A percentile compares a stretch with the other conserved stretches of the same genome.
These are phyloP conservation scores for Aureobasidium sp. DNA, from an alignment of 2,329 filamentous ascomycete genomes.

Conservation along the genomic window DNA sequence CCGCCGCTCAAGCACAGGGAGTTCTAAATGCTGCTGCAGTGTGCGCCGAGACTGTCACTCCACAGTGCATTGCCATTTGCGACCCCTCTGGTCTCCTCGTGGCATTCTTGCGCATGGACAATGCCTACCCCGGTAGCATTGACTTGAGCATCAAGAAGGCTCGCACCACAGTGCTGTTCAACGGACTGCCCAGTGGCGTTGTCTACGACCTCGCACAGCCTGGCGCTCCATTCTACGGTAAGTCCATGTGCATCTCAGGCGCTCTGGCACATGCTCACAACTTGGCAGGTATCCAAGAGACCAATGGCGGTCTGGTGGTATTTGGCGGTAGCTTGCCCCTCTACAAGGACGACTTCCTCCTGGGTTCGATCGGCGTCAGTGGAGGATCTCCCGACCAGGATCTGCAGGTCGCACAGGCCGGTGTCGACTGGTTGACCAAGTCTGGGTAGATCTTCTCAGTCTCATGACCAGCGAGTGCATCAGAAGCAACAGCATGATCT, in stretches of 20 bases:
- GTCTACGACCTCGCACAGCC: slow-evolving; percentile 22
- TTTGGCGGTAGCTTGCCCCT: slow-evolving; percentile 23
- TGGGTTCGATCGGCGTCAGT: slow-evolving; percentile 23
- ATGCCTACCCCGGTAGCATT: slow-evolving; percentile 20
- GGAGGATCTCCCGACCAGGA: slow-evolving; percentile 24
- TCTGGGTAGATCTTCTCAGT: background rate
- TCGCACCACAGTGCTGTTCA: slow-evolving; percentile 22
- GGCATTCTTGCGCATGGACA: slow-evolving; percentile 24
- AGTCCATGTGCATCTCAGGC: background rate
- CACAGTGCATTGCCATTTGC: slow-evolving; percentile 22
- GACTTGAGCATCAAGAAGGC: slow-evolving; percentile 25
- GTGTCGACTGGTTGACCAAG: slow-evolving; percentile 6
- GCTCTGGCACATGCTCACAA: background rate
- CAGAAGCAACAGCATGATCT: background rate
- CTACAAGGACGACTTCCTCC: slow-evolving; percentile 20
- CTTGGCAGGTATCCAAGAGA: slow-evolving; percentile 18
- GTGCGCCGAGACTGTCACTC: slow-evolving; percentile 13
- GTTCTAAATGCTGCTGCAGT: slow-evolving; percentile 19
- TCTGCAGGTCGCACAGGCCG: slow-evolving; percentile 16
- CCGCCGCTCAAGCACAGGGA: slow-evolving; percentile 19
- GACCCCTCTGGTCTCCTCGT: slow-evolving; percentile 23
- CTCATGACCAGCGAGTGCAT: background rate
- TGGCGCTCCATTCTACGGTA: slow-evolving; percentile 13
- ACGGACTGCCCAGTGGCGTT: slow-evolving; percentile 21
- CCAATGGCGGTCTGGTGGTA: slow-evolving; percentile 23